These are phyloP conservation scores for Cordyceps javanica DNA, from an alignment of 2,329 filamentous ascomycete species.

Conservation along the genomic window DNA sequence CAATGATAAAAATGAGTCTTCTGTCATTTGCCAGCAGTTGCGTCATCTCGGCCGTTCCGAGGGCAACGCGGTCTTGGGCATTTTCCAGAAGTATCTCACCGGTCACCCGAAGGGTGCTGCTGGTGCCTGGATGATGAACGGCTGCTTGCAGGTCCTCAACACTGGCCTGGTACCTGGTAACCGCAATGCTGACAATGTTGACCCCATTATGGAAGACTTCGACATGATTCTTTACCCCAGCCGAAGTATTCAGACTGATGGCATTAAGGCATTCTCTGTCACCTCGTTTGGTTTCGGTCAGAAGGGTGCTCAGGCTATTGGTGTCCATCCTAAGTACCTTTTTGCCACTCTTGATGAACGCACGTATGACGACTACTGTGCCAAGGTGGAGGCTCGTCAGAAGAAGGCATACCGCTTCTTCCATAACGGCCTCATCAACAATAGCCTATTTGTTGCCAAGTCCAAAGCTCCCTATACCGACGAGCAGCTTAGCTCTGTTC, in stretches of 20 bases:
- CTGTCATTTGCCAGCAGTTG: slow-evolving; percentile 94
- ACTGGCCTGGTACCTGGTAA: slow-evolving; percentile 91
- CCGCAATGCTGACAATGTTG: slow-evolving; percentile 95
- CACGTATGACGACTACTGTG: slow-evolving; percentile 74
- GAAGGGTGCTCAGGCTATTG: slow-evolving; percentile 96
- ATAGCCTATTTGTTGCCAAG: slow-evolving; percentile 96
- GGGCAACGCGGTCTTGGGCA: slow-evolving; percentile 91
- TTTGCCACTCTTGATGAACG: slow-evolving; percentile 88
- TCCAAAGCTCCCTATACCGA: slow-evolving; percentile 83
- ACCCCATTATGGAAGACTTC: slow-evolving; percentile 93
- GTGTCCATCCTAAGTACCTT: slow-evolving; percentile 93
- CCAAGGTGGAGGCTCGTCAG: slow-evolving; percentile 85
- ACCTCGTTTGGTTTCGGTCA: slow-evolving; percentile 99
- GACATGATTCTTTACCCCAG: slow-evolving; percentile 97
- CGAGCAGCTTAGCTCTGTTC: slow-evolving; percentile 76
- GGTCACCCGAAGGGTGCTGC: slow-evolving; percentile 99
- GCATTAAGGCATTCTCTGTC: slow-evolving; percentile 96
- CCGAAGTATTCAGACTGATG: slow-evolving; percentile 92
- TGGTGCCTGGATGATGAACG: slow-evolving; percentile 99
- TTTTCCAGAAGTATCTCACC: slow-evolving; percentile 99
- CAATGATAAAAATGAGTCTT: slow-evolving; percentile 99
- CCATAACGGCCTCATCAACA: slow-evolving; percentile 97
- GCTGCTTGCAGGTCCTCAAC: slow-evolving; percentile 92
- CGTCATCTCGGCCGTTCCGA: slow-evolving; percentile 90
- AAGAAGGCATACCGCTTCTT: slow-evolving; percentile 99